Conservation (phyloP, 139 green algal species). For the Raphidocelis subcapitata region DNA sequence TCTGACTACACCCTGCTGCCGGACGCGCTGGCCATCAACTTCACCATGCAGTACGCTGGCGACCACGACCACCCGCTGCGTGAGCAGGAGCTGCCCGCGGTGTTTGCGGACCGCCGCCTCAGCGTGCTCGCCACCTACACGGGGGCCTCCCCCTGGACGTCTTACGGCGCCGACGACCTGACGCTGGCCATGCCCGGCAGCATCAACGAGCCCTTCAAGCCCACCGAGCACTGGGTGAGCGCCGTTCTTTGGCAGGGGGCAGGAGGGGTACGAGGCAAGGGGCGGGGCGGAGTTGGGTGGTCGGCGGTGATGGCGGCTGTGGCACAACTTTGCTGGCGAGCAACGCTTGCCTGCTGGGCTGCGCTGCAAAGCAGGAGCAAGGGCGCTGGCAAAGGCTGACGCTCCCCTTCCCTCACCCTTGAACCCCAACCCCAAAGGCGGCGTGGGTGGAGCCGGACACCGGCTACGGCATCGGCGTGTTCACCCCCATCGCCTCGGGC, state of each 20-base stretch:
- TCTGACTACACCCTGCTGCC: slow-evolving; percentile 5
- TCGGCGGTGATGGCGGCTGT: too few relatives aligned
- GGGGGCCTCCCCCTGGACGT: slow-evolving; percentile 5
- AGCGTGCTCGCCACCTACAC: slow-evolving; percentile 18
- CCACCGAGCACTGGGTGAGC: slow-evolving; percentile 16
- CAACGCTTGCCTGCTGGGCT: too few relatives aligned
- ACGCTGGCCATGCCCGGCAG: slow-evolving; percentile 11
- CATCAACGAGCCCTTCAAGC: slow-evolving; percentile 18
- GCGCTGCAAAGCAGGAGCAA: too few relatives aligned
- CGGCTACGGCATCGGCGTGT: slow-evolving; percentile 18
- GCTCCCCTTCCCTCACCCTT: too few relatives aligned
- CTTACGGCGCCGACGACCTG: neutral
- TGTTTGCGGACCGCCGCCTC: slow-evolving; percentile 13
- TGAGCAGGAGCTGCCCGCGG: slow-evolving; percentile 16
- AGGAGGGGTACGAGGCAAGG: too few relatives aligned
- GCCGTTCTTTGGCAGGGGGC: too few relatives aligned
- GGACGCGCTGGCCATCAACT: neutral
- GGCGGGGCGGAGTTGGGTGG: too few relatives aligned
- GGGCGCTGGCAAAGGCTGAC: too few relatives aligned
- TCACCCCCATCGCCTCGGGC: slow-evolving; percentile 5
- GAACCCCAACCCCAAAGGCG: too few relatives aligned
- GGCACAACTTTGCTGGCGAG: too few relatives aligned
- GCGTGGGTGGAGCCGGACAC: slow-evolving; percentile 20
- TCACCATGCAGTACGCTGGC: slow-evolving; percentile 9
- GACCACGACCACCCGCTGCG: neutral